Percentiles rank a stretch among this genome's conserved stretches.
phyloP scores from a whole-genome alignment of 2,329 filamentous ascomycete species.

The Pseudocercospora cruenta region DNA sequence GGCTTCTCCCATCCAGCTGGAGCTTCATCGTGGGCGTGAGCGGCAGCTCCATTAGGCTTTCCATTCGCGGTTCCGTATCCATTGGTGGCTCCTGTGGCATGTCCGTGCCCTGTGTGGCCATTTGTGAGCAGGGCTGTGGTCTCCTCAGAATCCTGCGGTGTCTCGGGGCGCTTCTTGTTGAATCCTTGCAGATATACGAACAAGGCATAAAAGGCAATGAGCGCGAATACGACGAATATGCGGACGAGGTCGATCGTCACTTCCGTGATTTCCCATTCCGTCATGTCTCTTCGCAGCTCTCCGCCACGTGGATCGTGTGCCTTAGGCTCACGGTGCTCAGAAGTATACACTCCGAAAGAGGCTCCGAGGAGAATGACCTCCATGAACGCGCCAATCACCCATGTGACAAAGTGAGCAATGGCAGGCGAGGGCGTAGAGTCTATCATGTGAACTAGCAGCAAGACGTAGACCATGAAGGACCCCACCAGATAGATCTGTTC shows the following conservation, averaged over 20 bases:
- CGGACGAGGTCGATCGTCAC: slow-evolving; percentile 69
- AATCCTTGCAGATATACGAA: slow-evolving; percentile 50
- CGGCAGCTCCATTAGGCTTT: slow-evolving; percentile 46
- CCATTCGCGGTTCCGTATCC: slow-evolving; percentile 43
- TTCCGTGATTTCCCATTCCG: slow-evolving; percentile 67
- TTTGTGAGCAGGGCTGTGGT: slow-evolving; percentile 65
- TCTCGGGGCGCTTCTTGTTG: slow-evolving; percentile 44
- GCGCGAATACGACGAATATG: slow-evolving; percentile 65
- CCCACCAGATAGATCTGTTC: slow-evolving; percentile 80
- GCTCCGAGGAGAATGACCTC: slow-evolving; percentile 73
- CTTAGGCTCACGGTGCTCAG: slow-evolving; percentile 66
- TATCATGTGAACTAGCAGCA: slow-evolving; percentile 82
- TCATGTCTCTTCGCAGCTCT: slow-evolving; percentile 46
- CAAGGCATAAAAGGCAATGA: slow-evolving; percentile 62
- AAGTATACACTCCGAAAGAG: slow-evolving; percentile 69
- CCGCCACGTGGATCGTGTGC: slow-evolving; percentile 51
- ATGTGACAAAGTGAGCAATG: slow-evolving; percentile 76
- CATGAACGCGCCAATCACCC: slow-evolving; percentile 71
- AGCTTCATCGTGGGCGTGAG: slow-evolving; percentile 31
- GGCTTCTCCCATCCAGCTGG: slow-evolving; percentile 86
- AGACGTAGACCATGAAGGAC: slow-evolving; percentile 82
- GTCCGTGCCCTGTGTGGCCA: slow-evolving; percentile 48
- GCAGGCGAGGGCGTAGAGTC: slow-evolving; percentile 83
- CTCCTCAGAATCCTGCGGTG: slow-evolving; percentile 56
- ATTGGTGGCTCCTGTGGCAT: slow-evolving; percentile 45